Evolutionary conservation across 139 green algal genomes (phyloP).

Genomic region (Desmodesmus armatus): DNA sequence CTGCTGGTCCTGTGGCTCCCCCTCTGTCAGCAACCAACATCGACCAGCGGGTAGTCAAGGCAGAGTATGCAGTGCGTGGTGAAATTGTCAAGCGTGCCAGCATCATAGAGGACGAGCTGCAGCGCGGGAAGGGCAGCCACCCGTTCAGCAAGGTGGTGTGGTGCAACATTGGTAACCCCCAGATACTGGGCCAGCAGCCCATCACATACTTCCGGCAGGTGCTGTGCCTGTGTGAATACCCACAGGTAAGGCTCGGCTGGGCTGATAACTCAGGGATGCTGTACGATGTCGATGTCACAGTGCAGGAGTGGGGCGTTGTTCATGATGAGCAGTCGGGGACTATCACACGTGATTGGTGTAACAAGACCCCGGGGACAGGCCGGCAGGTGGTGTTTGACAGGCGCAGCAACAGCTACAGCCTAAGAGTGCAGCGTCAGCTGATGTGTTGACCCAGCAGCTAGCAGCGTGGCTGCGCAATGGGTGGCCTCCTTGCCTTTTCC

Average conservation of each 20-base stretch:
- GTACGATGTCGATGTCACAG: too few relatives aligned
- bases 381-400: too few relatives aligned
- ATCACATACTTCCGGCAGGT: slow-evolving; percentile 94
- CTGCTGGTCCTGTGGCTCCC: background rate
- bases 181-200: slow-evolving; percentile 93
- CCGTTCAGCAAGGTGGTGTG: slow-evolving; percentile 81
- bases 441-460: too few relatives aligned
- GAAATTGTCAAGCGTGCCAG: slow-evolving; percentile 85
- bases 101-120: slow-evolving; percentile 74
- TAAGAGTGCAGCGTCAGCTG: too few relatives aligned
- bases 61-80: slow-evolving; percentile 87
- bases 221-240: slow-evolving; percentile 86
- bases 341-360: too few relatives aligned
- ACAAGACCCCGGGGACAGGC: too few relatives aligned
- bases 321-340: too few relatives aligned
- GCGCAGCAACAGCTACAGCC: too few relatives aligned
- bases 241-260: slow-evolving; percentile 79
- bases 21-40: slow-evolving; percentile 53
- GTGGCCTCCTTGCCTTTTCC: too few relatives aligned
- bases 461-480: too few relatives aligned
- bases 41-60: slow-evolving; percentile 54
- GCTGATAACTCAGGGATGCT: too few relatives aligned
- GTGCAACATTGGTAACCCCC: slow-evolving; percentile 96
- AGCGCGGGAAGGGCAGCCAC: slow-evolving; percentile 62
- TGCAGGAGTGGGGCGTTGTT: too few relatives aligned